Evolutionary conservation across 352 stramenopile species (phyloP), one percentile per base, ranked within the genome.

Genomic region (Plasmopara halstedii): DNA sequence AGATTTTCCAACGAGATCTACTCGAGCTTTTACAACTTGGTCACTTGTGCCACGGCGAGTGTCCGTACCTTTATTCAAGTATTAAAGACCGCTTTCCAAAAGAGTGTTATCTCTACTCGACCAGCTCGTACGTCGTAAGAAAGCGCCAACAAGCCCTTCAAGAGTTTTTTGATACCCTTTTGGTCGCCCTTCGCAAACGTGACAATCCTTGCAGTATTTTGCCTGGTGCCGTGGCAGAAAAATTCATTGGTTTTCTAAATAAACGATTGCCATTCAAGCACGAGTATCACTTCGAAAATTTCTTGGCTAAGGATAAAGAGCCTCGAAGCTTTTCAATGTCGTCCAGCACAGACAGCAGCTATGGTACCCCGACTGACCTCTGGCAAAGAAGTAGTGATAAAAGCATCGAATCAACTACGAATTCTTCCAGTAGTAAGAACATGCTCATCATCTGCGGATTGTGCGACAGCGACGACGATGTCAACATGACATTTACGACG

Each of bases 221-320:
- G 11, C 45, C 73, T 4, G 55, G 80, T 5, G 44, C 55, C 1
- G 43, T 87, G 17, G 68, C 78, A 17, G 68, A 67, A 35, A 61
- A 83, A 15, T 11, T 86, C 25, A 77, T 83, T 54, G 48, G 66
- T 20, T 86, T 89, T 23, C 46, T 89, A 13, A 85, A 70, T 33
- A 64, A 81, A 43, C 63, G 71, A 32, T 67, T 83, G 58, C 58
- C 81, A n/a, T 73, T 83, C 31, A 64, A 82, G 22, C 69, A 67
- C 47, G 53, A 68, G 23, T 77, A 84, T 44, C 72, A 74, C 15
- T 66, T 51, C 50, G 70, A 85, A 31, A 83, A 56, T 33, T 64
- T 67, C 22, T 35, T 52, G 42, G 50, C n/a, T 13, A 53, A 51
- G 13, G 75, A 19, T 56, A 85, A 62, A 53, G 69, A 45, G 50